phyloP scores from a whole-genome alignment of 78 protist species.

The Mastigamoeba balamuthi region DNA sequence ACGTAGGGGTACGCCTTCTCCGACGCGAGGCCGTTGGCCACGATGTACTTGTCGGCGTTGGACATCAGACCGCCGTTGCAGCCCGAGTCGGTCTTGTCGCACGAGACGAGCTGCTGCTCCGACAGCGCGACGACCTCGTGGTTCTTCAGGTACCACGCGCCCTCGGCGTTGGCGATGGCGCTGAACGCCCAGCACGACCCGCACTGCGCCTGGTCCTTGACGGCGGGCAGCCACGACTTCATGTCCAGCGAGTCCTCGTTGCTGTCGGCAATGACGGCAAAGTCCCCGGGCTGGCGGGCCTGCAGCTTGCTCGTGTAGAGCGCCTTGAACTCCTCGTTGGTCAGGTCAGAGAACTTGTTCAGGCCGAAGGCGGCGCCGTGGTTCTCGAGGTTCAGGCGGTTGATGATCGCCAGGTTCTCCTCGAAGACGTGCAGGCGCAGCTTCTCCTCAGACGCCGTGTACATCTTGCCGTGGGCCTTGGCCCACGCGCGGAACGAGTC shows the following conservation, averaged over 20 bases:
- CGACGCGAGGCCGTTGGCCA: not conserved
- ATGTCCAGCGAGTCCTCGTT: too few species aligned
- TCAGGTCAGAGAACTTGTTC: not conserved
- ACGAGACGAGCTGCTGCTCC: not conserved
- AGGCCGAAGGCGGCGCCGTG: not conserved
- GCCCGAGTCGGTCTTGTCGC: not conserved
- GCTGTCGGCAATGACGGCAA: too few species aligned
- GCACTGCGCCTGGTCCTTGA: not conserved
- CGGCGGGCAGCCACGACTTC: too few species aligned
- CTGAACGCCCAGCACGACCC: not conserved
- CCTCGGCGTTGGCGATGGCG: not conserved
- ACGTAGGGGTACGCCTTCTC: not conserved
- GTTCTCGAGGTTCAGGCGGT: not conserved
- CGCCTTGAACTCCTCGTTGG: not conserved
- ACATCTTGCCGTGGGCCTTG: not conserved
- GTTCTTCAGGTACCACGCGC: not conserved
- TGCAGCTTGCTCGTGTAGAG: too few species aligned
- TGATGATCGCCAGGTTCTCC: not conserved
- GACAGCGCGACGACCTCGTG: not conserved
- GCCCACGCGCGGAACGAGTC: not conserved
- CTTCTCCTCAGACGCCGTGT: not conserved
- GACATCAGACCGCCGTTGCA: not conserved
- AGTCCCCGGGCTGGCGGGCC: too few species aligned
- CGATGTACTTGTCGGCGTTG: not conserved
- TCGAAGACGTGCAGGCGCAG: not conserved